phyloP scores from a whole-genome alignment of 345 rosid genomes.

The Citrus trifoliata region DNA sequence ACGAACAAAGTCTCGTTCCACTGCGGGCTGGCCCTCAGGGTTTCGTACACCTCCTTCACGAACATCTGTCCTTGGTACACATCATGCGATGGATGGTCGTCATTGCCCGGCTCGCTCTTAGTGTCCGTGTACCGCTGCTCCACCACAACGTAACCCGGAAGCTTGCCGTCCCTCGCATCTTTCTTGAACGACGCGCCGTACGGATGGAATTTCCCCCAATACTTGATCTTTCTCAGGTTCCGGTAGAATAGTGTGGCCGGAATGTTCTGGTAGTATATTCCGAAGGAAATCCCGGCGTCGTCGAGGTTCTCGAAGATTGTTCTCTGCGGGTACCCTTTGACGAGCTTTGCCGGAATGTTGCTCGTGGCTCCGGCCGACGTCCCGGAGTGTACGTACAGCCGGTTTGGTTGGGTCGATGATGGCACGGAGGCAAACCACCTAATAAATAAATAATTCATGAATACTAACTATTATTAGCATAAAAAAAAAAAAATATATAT shows the following conservation, averaged over 20 bases:
- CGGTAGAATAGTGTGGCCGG: slow-evolving; percentile 77
- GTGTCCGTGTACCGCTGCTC: slow-evolving; percentile 87
- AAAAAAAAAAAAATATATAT: no score
- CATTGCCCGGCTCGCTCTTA: slow-evolving; percentile 51
- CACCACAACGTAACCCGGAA: slow-evolving; percentile 64
- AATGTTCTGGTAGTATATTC: slow-evolving; percentile 83
- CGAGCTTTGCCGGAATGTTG: slow-evolving; percentile 55
- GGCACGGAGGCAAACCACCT: slow-evolving; percentile 96
- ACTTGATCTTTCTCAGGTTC: slow-evolving; percentile 68
- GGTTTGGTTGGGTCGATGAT: slow-evolving; percentile 84
- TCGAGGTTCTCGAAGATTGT: slow-evolving; percentile 77
- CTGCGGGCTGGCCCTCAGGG: slow-evolving; percentile 82
- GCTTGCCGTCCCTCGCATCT: slow-evolving; percentile 58
- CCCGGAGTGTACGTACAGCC: slow-evolving; percentile 71
- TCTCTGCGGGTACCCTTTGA: slow-evolving; percentile 70
- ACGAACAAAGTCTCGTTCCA: slow-evolving; percentile 76
- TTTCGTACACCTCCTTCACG: slow-evolving; percentile 88
- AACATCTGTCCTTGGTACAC: slow-evolving; percentile 84
- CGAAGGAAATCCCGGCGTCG: slow-evolving; percentile 50
- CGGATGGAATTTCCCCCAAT: slow-evolving; percentile 41
- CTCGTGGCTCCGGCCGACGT: slow-evolving; percentile 88
- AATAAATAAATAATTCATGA: not conserved
- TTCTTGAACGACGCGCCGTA: slow-evolving; percentile 47
- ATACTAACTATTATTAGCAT: not conserved
- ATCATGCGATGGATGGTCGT: slow-evolving; percentile 95